A percentile compares a stretch with the other conserved stretches of the same genome.
Conservation (phyloP, 129 eudicot species). For the Flaveria sonorensis region DNA sequence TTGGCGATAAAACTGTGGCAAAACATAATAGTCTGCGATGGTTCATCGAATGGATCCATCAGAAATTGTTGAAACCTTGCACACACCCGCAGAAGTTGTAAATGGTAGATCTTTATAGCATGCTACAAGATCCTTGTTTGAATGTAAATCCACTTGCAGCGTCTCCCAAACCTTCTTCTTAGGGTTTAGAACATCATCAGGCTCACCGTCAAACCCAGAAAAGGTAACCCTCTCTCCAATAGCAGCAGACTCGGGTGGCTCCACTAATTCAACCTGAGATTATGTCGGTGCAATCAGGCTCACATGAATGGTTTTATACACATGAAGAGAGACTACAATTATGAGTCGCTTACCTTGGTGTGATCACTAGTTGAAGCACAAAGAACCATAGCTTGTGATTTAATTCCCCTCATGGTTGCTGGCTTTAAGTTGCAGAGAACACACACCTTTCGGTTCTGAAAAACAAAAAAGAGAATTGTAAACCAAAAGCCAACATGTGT, state of each 20-base stretch:
- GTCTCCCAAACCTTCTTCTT: conserved; percentile 97
- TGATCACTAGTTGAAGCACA: conserved; percentile 75
- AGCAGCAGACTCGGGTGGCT: conserved; percentile 69
- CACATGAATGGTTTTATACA: background rate
- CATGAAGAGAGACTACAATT: background rate
- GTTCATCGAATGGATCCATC: conserved; percentile 59
- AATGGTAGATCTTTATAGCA: conserved; percentile 74
- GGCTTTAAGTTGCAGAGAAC: conserved; percentile 98
- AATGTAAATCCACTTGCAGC: conserved; percentile 66
- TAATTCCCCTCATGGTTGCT: conserved; percentile 92
- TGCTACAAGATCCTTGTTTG: conserved; percentile 68
- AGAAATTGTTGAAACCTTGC: conserved; percentile 69
- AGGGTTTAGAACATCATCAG: conserved; percentile 89
- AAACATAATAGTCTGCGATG: background rate
- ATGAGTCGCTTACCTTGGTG: conserved; percentile 55
- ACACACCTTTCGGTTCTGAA: conserved; percentile 91
- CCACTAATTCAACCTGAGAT: conserved; percentile 89
- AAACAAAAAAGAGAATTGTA: background rate
- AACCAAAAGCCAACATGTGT: background rate
- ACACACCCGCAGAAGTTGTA: conserved; percentile 87
- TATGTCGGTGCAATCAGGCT: background rate
- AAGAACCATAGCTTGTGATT: conserved; percentile 99
- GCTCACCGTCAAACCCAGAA: conserved; percentile 63
- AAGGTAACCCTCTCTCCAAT: conserved; percentile 76
- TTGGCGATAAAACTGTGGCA: conserved; percentile 15